Evolutionary conservation across 1,284 basidiomycete genomes (phyloP), one percentile per base, ranked within the genome.

Genomic region (Pseudozyma tsukubaensis): DNA sequence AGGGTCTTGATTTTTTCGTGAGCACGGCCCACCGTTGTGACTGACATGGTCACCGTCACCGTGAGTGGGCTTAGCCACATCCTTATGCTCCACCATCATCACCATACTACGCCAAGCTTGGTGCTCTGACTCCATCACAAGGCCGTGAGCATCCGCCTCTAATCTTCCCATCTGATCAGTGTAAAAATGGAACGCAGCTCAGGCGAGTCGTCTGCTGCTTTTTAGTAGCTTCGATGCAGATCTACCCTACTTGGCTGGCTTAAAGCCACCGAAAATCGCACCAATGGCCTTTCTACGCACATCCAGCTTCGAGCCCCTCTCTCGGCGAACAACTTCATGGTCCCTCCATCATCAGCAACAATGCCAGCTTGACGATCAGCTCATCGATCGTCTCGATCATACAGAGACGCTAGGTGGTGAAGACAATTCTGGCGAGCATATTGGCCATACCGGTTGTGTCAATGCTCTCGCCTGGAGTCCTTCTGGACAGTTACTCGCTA

Each of bases 381-480:
- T 64, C 35, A 54, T 76, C 10, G 37, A 59, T 2, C 59, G 69
- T 32, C 65, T 76, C 50, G 74, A 76, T 45, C 35, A 51, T 14
- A 70, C 59, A 36, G 70, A 73, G 24, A 34, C 53, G 1, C 63
- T 76, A 13, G 74, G 74, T 19, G 74, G 70, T 11, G 34, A 56
- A 13, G 57, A 61, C 55, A 24, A 35, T 19, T n/a, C 39, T 2
- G 58, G 61, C 14, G 21, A 59, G 18, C 42, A 12, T 9, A 44
- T 76, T 18, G 74, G 74, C 32, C 74, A 76, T 50, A 61, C 45
- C 4, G 74, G 74, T 14, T 76, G 74, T 50, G 74, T 76, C 61
- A 76, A 76, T 81, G 92, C 94, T 11, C 83, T 95, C 14, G 91
- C 89, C 64, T 96, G 94, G 94, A 90, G 90, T 1, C 87, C 88